Evolutionary conservation across 2,329 filamentous ascomycete species (phyloP), one percentile per base, ranked within the genome.

Genomic region (Dothistroma septosporum): DNA sequence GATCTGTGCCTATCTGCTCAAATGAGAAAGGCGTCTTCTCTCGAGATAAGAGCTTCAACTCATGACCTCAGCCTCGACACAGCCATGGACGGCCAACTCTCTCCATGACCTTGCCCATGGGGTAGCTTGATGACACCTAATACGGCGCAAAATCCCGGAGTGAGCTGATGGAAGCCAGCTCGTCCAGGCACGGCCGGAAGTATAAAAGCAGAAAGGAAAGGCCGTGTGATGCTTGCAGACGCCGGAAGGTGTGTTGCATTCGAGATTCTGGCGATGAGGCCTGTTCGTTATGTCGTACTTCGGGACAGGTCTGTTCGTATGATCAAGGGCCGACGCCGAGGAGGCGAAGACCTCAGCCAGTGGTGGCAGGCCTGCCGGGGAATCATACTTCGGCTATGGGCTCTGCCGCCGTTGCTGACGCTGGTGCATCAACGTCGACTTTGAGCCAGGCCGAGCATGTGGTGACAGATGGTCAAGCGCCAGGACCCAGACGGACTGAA

Each of bases 131-230:
- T 35, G 28, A 21, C 11, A 32, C 50, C 48, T 4, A 24, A 52
- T 12, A 19, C 48, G n/a, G 24, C 31, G 22, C 31, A 53, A 28
- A 16, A 44, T 19, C 41, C 41, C n/a, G 41, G 41, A 44, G 9
- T 19, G 41, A 44, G 41, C 41, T 33, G 28, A 54, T 41, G 28
- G 52, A 58, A 24, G 52, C 28, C 49, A 41, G 50, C 22, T 44
- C 59, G n/a, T 31, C 60, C 41, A 62, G 28, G 44, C 53, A 58
- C 33, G 66, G 66, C 49, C 61, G 66, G 16, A 66, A 62, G 32
- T 68, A 68, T 54, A 68, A 68, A 56, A 64, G 60, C n/a, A 58
- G 66, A 16, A 68, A 65, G 49, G 64, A 68, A 53, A 53, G 66
- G 37, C 66, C 66, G 31, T 68, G 66, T 53, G 66, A 68, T 59